Evolutionary conservation across 495 filamentous ascomycete genomes (phyloP).

Genomic region (Penicillium atrosanguineum): DNA sequence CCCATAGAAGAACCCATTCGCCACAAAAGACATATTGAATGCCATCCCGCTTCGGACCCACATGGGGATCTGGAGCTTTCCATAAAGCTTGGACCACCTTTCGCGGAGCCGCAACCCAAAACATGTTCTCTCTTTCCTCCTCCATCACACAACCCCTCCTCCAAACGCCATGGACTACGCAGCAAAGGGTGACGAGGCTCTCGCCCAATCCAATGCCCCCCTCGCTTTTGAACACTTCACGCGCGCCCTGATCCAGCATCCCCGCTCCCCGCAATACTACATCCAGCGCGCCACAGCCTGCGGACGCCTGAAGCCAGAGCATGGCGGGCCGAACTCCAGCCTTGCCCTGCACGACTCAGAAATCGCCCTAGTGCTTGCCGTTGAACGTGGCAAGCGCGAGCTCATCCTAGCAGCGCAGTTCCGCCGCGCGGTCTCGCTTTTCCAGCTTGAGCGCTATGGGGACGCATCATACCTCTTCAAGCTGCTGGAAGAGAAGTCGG

Average conservation of each 20-base stretch:
- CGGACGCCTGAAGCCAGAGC: slow-evolving; percentile 56
- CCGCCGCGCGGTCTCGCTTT: slow-evolving; percentile 72
- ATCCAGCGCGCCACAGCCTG: slow-evolving; percentile 85
- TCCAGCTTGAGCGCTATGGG: slow-evolving; percentile 65
- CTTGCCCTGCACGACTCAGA: slow-evolving; percentile 78
- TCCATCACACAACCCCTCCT: background rate
- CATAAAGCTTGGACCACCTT: background rate
- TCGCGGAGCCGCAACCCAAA: slow-evolving; percentile 3
- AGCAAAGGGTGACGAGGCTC: slow-evolving; percentile 60
- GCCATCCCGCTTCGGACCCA: background rate
- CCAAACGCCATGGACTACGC: slow-evolving; percentile 56
- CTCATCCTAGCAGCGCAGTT: slow-evolving; percentile 78
- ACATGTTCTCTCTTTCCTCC: background rate
- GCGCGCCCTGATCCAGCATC: slow-evolving; percentile 63
- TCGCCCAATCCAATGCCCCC: slow-evolving; percentile 59
- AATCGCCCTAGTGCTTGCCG: slow-evolving; percentile 65
- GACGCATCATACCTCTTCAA: slow-evolving; percentile 74
- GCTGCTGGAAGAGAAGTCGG: slow-evolving; percentile 59
- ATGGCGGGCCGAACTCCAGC: slow-evolving; percentile 45
- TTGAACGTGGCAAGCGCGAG: slow-evolving; percentile 73
- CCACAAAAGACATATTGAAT: too few species aligned
- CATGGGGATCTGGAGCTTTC: background rate
- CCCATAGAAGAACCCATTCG: too few species aligned
- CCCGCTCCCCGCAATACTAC: slow-evolving; percentile 76
- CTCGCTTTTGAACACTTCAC: slow-evolving; percentile 71